phyloP scores from a whole-genome alignment of 805 yeast species.

The Lipomyces sp. region DNA sequence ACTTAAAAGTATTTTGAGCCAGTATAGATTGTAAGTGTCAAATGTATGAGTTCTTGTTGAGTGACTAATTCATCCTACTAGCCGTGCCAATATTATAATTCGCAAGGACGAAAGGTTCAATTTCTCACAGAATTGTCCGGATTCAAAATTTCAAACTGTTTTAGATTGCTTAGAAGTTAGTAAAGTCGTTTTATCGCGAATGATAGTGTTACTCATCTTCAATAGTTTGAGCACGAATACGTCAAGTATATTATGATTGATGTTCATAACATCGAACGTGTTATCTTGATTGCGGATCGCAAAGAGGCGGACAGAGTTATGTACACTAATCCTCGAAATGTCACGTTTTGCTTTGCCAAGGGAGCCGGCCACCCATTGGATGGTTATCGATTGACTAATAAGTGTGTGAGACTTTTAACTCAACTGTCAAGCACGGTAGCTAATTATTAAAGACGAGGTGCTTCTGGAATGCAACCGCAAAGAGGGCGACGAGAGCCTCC shows the following conservation, averaged over 20 bases:
- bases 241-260: constrained; percentile 70
- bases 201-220: neutral
- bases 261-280: constrained; percentile 57
- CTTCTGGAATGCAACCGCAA: constrained; percentile 60
- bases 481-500: constrained; percentile 40
- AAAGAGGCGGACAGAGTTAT: constrained; percentile 56
- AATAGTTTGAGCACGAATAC: constrained; percentile 54
- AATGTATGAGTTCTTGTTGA: constrained; percentile 3
- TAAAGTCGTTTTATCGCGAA: neutral
- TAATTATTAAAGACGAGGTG: constrained; percentile 45
- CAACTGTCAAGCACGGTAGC: neutral
- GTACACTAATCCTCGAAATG: constrained; percentile 48
- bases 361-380: constrained; percentile 53
- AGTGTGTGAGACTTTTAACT: constrained; percentile 4
- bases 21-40: constrained; percentile 46
- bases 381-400: constrained; percentile 48
- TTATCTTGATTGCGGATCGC: constrained; percentile 58
- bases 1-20: constrained; percentile 29
- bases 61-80: constrained; percentile 36
- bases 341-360: constrained; percentile 52
- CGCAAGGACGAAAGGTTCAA: constrained; percentile 64
- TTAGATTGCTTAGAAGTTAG: constrained; percentile 59
- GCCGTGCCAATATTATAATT: constrained; percentile 52
- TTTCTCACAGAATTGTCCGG: constrained; percentile 54
- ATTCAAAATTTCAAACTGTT: constrained; percentile 52